Conservation (phyloP, 2,329 filamentous ascomycete species). For the Cladosporium sp. region DNA sequence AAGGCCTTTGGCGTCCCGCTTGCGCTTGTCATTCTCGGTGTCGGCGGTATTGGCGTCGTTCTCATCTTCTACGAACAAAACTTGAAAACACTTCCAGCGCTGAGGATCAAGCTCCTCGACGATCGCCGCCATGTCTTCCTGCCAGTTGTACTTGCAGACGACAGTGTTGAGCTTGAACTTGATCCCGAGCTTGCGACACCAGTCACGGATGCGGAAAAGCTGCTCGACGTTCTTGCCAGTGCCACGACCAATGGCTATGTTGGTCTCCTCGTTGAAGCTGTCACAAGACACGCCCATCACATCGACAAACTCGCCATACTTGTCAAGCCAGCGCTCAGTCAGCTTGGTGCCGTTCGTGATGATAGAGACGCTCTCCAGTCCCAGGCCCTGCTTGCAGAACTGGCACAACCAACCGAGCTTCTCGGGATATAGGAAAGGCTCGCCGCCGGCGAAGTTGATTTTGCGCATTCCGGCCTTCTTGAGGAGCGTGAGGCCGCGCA, state of each 20-base stretch:
- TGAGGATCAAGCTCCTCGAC: conserved; percentile 42
- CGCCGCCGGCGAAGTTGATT: conserved; percentile 51
- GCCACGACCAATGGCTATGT: conserved; percentile 47
- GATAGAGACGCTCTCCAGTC: conserved; percentile 48
- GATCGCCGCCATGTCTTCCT: conserved; percentile 36
- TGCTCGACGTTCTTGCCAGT: conserved; percentile 42
- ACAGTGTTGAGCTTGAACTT: conserved; percentile 56
- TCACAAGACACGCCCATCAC: conserved; percentile 53
- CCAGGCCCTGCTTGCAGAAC: conserved; percentile 45
- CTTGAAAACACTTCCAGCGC: conserved; percentile 53
- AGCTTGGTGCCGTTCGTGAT: conserved; percentile 50
- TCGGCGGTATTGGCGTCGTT: conserved; percentile 38
- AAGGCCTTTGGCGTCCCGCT: conserved; percentile 37
- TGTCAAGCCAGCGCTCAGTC: conserved; percentile 37
- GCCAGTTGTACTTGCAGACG: conserved; percentile 43
- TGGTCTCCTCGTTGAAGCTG: conserved; percentile 47
- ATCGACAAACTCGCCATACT: conserved; percentile 43
- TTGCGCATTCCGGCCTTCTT: conserved; percentile 49
- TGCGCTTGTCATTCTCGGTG: conserved; percentile 17
- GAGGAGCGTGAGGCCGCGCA: conserved; percentile 42
- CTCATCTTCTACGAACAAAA: conserved; percentile 47
- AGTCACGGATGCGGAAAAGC: conserved; percentile 39
- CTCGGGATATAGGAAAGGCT: conserved; percentile 47
- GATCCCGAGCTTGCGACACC: conserved; percentile 44
- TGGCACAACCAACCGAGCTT: conserved; percentile 39